A percentile compares a stretch with the other conserved stretches of the same genome.
Conservation (phyloP, 2,329 filamentous ascomycete species). For the Plectosphaerella plurivora region DNA sequence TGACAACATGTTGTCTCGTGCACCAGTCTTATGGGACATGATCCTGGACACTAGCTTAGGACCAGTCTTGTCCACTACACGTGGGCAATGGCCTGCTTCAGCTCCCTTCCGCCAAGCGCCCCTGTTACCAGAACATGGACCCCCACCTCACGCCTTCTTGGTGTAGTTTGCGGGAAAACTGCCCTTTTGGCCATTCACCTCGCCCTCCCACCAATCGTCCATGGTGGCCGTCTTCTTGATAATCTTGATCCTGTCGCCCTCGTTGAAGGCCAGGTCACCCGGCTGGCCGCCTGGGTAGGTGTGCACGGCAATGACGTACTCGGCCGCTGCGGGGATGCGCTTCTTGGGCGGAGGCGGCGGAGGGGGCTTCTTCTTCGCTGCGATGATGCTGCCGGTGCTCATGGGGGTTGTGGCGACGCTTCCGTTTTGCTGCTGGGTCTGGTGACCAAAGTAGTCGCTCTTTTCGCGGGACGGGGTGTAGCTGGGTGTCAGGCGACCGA, state of each 20-base stretch:
- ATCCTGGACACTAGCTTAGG: too few relatives aligned
- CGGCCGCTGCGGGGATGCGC: constrained; percentile 42
- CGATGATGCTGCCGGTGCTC: constrained; percentile 11
- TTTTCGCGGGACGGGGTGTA: constrained; percentile 12
- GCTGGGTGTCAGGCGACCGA: constrained; percentile 18
- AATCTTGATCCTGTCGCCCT: constrained; percentile 74
- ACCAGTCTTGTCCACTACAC: too few relatives aligned
- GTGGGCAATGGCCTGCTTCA: too few relatives aligned
- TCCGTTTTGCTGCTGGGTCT: constrained; percentile 13
- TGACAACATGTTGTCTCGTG: too few relatives aligned
- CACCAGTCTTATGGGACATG: too few relatives aligned
- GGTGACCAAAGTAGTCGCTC: constrained; percentile 25
- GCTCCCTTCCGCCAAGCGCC: too few relatives aligned
- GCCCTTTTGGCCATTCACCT: constrained; percentile 63
- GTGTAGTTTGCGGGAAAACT: constrained; percentile 85
- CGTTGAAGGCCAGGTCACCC: constrained; percentile 69
- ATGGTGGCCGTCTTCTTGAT: constrained; percentile 73
- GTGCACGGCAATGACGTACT: constrained; percentile 69
- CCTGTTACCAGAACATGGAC: too few relatives aligned
- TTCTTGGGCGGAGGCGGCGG: constrained; percentile 69
- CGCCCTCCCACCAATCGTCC: constrained; percentile 87
- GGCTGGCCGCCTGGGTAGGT: constrained; percentile 65
- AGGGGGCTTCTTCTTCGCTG: constrained; percentile 63
- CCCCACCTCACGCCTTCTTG: constrained; percentile 26
- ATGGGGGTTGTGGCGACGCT: constrained; percentile 7